Base-by-base conservation (phyloP, 495 filamentous ascomycete species). In the Hyaloscypha variabilis region DNA sequence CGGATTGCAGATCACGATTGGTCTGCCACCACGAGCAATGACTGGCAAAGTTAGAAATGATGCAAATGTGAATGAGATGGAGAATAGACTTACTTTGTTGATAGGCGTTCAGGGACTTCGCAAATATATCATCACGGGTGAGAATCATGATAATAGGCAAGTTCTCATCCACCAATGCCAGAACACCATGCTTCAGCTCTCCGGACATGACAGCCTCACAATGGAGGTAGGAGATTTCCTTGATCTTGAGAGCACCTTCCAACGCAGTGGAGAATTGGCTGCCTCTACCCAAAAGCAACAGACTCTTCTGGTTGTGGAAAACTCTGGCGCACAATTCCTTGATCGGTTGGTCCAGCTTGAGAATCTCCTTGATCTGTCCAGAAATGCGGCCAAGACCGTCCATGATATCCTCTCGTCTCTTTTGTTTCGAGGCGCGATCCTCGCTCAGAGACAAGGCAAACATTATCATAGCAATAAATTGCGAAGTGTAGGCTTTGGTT, bases 181-280 rank as follows among this genome's bases (percentile, higher is more conserved):
- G 83, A 62, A 99, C 95, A 81, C 95, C 95, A 76, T 99, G 95
- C 83, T 99, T 99, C 68, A 99, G 80, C 80, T 99, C 95, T 75
- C 95, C 95, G 64, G 95, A 98, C 95, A 99, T 99, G 78, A 99
- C 95, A 73, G 95, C 95, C 82, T 99, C 95, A 77, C 95, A 99
- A 77, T 99, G 95, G 58, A 99, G 90, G 77, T 99, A 99, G 53
- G 95, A 98, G 69, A 99, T 99, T 81, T 99, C 95, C 86, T 99
- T 99, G 75, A 99, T 99, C 83, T 99, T 99, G 39, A 99, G 84
- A 55, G 95, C 95, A 86, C 95, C 95, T 82, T 99, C 95, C 50
- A 99, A 88, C 23, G 95, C 95, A 70, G 95, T 99, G 57, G 95
- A 94, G 78, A 93, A 97, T 77, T 99, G 95, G 72, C 92, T 91